Percentiles rank a stretch among this genome's conserved stretches.
These are phyloP conservation scores for Rubia tinctorum DNA, from an alignment of 305 asterid genomes.

Conservation along the genomic window DNA sequence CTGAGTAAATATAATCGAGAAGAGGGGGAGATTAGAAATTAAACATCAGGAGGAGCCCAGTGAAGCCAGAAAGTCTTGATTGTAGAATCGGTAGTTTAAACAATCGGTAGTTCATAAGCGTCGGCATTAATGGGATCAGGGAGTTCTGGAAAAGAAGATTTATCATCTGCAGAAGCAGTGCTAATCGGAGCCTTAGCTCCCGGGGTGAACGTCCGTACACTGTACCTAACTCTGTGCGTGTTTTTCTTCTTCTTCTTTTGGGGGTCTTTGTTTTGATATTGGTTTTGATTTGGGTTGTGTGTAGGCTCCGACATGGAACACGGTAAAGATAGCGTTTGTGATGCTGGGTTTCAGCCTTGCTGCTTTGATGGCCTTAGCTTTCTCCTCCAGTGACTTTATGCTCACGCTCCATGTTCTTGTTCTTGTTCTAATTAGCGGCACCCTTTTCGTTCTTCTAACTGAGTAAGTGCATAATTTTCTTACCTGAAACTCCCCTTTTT, in stretches of 20 bases:
- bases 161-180: conserved; percentile 73
- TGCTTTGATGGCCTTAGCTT: conserved; percentile 75
- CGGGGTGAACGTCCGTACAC: conserved; percentile 72
- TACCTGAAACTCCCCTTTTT: background rate
- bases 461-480: conserved; percentile 49
- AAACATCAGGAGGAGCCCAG: background rate
- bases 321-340: conserved; percentile 67
- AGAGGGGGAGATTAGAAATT: background rate
- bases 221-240: background rate
- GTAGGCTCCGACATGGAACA: conserved; percentile 90
- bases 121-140: conserved; percentile 40
- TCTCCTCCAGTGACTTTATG: conserved; percentile 67
- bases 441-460: conserved; percentile 78
- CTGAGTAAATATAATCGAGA: too few relatives aligned
- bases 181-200: conserved; percentile 89
- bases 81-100: background rate
- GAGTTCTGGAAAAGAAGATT: conserved; percentile 29
- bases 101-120: too few relatives aligned
- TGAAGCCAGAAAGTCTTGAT: background rate
- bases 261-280: conserved; percentile 19
- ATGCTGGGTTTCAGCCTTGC: conserved; percentile 78
- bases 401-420: conserved; percentile 67
- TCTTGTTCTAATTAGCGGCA: conserved; percentile 65
- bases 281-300: conserved; percentile 5
- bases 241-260: background rate